phyloP scores from a whole-genome alignment of 2,329 filamentous ascomycete genomes.

The Hypoxylon sp. region DNA sequence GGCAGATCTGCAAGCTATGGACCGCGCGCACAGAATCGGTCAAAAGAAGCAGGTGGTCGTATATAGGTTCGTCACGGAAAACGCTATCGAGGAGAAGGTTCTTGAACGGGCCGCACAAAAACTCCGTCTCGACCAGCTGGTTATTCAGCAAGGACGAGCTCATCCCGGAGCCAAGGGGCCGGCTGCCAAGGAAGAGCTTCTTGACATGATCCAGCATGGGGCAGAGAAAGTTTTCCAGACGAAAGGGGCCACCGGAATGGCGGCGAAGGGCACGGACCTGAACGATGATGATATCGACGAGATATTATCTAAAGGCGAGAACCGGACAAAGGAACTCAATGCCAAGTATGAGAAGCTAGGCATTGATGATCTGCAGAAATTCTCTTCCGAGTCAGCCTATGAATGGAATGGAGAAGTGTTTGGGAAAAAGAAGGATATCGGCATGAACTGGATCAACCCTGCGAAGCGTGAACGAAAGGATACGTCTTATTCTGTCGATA shows the following conservation, averaged over 20 bases:
- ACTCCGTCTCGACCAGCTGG: slow-evolving; percentile 93
- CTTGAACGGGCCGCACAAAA: slow-evolving; percentile 97
- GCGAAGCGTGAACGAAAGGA: slow-evolving; percentile 98
- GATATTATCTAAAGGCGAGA: slow-evolving; percentile 88
- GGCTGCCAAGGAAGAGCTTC: slow-evolving; percentile 93
- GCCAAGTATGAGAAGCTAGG: slow-evolving; percentile 97
- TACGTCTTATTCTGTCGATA: slow-evolving; percentile 98
- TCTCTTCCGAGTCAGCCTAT: slow-evolving; percentile 96
- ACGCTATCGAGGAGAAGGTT: slow-evolving; percentile 98
- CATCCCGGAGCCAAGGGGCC: slow-evolving; percentile 92
- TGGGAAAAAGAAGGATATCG: slow-evolving; percentile 92
- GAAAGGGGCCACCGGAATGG: slow-evolving; percentile 76
- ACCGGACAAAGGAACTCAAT: slow-evolving; percentile 89
- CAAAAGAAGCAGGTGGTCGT: slow-evolving; percentile 98
- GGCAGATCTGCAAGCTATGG: slow-evolving; percentile 98
- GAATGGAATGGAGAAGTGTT: slow-evolving; percentile 99
- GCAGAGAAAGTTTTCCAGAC: slow-evolving; percentile 93
- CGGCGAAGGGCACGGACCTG: slow-evolving; percentile 73
- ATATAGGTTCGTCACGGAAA: slow-evolving; percentile 97
- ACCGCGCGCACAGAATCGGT: slow-evolving; percentile 96
- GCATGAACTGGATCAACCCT: slow-evolving; percentile 97
- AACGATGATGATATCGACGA: slow-evolving; percentile 91
- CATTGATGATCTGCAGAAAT: slow-evolving; percentile 97
- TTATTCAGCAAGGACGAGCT: slow-evolving; percentile 96
- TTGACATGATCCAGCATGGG: slow-evolving; percentile 99